Conservation (phyloP, 2,329 filamentous ascomycete genomes). For the Escovopsis sp. region DNA sequence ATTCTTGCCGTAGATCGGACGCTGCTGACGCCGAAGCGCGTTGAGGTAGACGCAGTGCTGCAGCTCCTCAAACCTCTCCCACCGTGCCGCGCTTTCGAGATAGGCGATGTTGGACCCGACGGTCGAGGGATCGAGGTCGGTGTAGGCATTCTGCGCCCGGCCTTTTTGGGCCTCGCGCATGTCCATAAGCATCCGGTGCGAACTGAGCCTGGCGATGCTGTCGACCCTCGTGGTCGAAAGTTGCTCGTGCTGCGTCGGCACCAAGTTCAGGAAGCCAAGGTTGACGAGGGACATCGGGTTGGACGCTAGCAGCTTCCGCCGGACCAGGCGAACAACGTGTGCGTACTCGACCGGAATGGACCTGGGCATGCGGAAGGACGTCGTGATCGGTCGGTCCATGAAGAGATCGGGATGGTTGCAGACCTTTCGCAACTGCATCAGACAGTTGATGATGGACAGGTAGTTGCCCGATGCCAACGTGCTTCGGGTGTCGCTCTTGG, state of each 20-base stretch:
- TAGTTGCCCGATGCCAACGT: conserved; percentile 89
- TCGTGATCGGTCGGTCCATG: conserved; percentile 89
- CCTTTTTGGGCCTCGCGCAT: conserved; percentile 56
- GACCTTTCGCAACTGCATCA: conserved; percentile 95
- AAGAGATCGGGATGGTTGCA: conserved; percentile 98
- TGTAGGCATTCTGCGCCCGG: conserved; percentile 39
- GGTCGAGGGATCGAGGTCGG: conserved; percentile 46
- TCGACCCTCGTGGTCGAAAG: conserved; percentile 40
- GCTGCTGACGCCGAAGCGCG: conserved; percentile 61
- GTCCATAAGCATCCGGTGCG: conserved; percentile 52
- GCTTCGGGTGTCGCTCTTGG: conserved; percentile 72
- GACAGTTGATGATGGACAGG: conserved; percentile 92
- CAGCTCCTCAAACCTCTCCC: conserved; percentile 59
- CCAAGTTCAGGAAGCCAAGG: conserved; percentile 63
- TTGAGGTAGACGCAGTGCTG: conserved; percentile 72
- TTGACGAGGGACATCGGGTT: conserved; percentile 50
- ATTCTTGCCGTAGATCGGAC: conserved; percentile 66
- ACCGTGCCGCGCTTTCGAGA: conserved; percentile 55
- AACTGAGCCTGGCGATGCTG: conserved; percentile 49
- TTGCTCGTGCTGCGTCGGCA: conserved; percentile 55
- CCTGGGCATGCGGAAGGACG: conserved; percentile 79
- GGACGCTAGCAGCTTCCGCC: conserved; percentile 46
- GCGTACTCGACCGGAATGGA: conserved; percentile 64
- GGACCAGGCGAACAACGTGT: conserved; percentile 54
- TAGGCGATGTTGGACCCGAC: conserved; percentile 55